These are phyloP conservation scores for Aspergillus novoparasiticus DNA, from an alignment of 2,329 filamentous ascomycete genomes.

Conservation along the genomic window DNA sequence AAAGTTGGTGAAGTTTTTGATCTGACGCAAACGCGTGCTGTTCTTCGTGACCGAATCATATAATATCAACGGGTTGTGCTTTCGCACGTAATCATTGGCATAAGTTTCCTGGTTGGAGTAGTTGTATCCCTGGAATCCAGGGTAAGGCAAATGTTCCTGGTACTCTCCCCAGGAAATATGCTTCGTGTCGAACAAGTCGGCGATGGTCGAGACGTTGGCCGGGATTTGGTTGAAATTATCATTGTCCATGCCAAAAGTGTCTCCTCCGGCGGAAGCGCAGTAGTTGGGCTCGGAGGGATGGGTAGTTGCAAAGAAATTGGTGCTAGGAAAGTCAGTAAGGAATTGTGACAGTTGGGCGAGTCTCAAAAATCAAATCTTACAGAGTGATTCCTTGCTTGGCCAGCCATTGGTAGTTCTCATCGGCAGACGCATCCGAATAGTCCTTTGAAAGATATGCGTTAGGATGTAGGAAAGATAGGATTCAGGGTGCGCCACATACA, in stretches of 20 bases:
- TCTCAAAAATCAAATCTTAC: conserved; percentile 6
- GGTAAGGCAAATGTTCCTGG: conserved; percentile 76
- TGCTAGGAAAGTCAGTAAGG: conserved; percentile 22
- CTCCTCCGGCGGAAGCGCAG: conserved; percentile 66
- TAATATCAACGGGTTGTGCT: conserved; percentile 71
- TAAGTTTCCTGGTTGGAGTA: conserved; percentile 61
- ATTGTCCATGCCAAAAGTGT: conserved; percentile 72
- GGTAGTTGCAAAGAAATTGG: conserved; percentile 64
- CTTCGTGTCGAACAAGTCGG: conserved; percentile 68
- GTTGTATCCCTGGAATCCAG: conserved; percentile 67
- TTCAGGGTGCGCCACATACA: conserved; percentile 37
- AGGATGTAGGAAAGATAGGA: conserved; percentile 32
- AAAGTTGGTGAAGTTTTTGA: conserved; percentile 75
- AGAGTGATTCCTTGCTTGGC: conserved; percentile 61
- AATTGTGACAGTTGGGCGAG: background rate
- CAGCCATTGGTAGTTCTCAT: conserved; percentile 46
- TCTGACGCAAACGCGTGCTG: conserved; percentile 62
- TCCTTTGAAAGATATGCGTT: conserved; percentile 50
- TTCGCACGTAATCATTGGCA: conserved; percentile 77
- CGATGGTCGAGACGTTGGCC: conserved; percentile 66
- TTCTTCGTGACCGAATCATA: conserved; percentile 66
- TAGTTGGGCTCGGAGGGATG: conserved; percentile 80
- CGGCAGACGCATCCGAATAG: conserved; percentile 65
- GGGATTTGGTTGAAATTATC: conserved; percentile 64
- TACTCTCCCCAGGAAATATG: conserved; percentile 72